Conservation (phyloP, 441 rosid species). For the Brassica hybrid region DNA sequence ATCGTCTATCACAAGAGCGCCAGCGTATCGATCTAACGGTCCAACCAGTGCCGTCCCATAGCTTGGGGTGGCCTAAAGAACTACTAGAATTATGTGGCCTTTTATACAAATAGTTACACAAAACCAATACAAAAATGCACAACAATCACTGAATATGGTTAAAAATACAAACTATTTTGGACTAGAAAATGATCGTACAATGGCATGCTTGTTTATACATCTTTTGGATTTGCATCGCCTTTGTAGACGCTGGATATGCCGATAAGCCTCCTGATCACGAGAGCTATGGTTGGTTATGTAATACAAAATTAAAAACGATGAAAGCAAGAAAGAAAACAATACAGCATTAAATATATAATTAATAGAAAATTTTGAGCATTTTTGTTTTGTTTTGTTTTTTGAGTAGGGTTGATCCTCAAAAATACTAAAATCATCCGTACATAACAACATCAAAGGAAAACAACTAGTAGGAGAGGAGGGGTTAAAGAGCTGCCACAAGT, state of each 20-base stretch:
- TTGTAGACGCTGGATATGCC: neutral
- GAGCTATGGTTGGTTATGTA: neutral
- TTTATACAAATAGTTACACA: neutral
- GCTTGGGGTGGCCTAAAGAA: neutral
- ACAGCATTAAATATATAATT: neutral
- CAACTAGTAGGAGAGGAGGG: constrained; percentile 12
- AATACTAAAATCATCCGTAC: constrained; percentile 76
- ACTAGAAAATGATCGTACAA: neutral
- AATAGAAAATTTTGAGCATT: neutral
- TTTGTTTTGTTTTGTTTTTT: constrained; percentile 27
- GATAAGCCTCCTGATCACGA: neutral
- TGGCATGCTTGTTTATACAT: too few relatives aligned
- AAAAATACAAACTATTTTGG: neutral
- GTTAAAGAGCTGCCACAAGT: constrained; percentile 43
- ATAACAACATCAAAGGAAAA: constrained; percentile 46
- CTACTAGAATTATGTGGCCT: neutral
- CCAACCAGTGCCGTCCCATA: neutral
- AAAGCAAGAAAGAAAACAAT: neutral
- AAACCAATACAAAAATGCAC: neutral
- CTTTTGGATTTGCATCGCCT: neutral
- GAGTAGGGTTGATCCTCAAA: constrained; percentile 44
- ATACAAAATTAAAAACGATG: neutral
- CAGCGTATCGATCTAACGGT: neutral
- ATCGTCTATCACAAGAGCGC: neutral
- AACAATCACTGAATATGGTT: neutral